Conservation (phyloP, 2,329 filamentous ascomycete species). For the Epichloe hybrida region DNA sequence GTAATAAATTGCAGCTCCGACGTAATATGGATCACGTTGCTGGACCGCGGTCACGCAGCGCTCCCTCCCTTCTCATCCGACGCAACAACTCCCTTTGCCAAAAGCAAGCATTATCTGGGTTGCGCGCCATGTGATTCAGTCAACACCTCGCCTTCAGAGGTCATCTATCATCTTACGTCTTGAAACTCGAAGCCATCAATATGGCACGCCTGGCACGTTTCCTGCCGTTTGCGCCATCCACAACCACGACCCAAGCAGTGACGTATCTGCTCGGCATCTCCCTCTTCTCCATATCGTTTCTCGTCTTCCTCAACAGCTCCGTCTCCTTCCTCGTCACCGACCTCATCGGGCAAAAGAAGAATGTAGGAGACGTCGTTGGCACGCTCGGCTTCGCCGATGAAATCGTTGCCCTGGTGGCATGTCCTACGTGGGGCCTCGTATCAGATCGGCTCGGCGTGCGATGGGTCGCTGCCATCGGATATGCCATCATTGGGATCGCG, state of each 20-base stretch:
- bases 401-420: conserved; percentile 66
- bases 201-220: conserved; percentile 29
- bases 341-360: conserved; percentile 58
- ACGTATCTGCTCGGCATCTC: conserved; percentile 73
- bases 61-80: too few species aligned
- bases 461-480: conserved; percentile 62
- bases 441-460: conserved; percentile 67
- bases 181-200: background rate
- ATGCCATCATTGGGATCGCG: conserved; percentile 64
- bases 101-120: background rate
- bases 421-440: conserved; percentile 64
- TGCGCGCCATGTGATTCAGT: conserved; percentile 7
- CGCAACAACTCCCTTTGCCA: background rate
- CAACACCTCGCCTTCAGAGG: conserved; percentile 5
- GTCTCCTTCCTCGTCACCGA: conserved; percentile 78
- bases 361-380: conserved; percentile 68
- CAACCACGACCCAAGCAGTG: conserved; percentile 47
- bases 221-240: conserved; percentile 45
- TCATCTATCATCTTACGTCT: background rate
- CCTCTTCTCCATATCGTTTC: conserved; percentile 77
- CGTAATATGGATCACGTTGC: too few species aligned
- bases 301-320: conserved; percentile 78
- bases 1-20: too few species aligned
- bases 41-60: too few species aligned
- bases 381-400: conserved; percentile 79